Evolutionary conservation across 805 yeast species (phyloP).

Genomic region (Suhomyces prunicola): DNA sequence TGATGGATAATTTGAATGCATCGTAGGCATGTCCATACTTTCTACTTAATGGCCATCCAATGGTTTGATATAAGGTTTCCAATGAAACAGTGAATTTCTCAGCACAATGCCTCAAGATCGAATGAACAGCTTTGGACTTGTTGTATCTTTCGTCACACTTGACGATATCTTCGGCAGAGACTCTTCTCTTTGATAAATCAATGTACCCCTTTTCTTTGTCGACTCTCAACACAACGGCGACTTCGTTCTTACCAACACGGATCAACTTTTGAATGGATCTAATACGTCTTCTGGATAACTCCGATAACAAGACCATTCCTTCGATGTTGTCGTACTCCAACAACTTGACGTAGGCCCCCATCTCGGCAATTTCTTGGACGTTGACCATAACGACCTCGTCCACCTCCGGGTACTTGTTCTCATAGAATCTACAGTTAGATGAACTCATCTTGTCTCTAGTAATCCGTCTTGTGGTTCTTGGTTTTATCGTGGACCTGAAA

Average conservation of each 20-base stretch:
- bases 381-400: constrained; percentile 99
- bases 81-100: constrained; percentile 89
- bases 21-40: constrained; percentile 97
- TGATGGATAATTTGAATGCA: constrained; percentile 93
- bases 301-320: constrained; percentile 96
- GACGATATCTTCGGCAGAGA: constrained; percentile 93
- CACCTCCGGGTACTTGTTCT: constrained; percentile 97
- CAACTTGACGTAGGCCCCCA: constrained; percentile 98
- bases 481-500: background rate
- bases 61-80: constrained; percentile 78
- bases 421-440: constrained; percentile 93
- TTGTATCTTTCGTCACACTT: constrained; percentile 97
- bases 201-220: constrained; percentile 98
- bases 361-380: constrained; percentile 97
- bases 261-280: constrained; percentile 95
- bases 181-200: constrained; percentile 96
- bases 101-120: constrained; percentile 97
- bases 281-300: constrained; percentile 97
- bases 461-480: background rate
- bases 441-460: constrained; percentile 56
- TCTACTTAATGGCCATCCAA: constrained; percentile 97
- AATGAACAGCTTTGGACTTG: constrained; percentile 95
- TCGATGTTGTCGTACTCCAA: constrained; percentile 97
- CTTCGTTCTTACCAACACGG: constrained; percentile 98
- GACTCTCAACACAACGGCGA: constrained; percentile 95